These are phyloP conservation scores for Tetramitus jugosus DNA, from an alignment of 208 protist species.

Conservation along the genomic window DNA sequence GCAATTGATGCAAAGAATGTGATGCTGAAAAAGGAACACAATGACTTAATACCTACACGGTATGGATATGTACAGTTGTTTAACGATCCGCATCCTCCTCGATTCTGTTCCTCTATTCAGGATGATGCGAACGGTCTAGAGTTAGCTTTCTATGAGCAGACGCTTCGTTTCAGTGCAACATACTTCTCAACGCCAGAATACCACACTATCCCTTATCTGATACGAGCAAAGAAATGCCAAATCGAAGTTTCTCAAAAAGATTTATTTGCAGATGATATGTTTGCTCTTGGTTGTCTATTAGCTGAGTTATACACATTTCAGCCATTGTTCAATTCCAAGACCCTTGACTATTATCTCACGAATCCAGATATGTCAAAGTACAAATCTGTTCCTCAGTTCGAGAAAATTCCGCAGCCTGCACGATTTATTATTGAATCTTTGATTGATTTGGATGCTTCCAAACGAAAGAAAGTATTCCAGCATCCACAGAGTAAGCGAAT, in stretches of 20 bases:
- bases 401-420: background rate
- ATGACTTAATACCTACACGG: background rate
- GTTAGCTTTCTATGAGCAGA: constrained; percentile 13
- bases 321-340: background rate
- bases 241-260: background rate
- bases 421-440: constrained; percentile 1
- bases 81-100: background rate
- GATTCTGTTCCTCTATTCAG: too few species aligned
- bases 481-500: background rate
- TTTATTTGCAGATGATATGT: constrained; percentile 5
- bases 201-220: too few species aligned
- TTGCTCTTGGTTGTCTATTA: constrained; percentile 1
- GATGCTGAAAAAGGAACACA: background rate
- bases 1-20: constrained; percentile 88
- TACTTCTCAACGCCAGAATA: background rate
- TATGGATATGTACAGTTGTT: constrained; percentile 20
- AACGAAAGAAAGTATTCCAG: background rate
- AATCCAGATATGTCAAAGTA: background rate
- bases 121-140: too few species aligned
- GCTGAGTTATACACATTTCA: background rate
- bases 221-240: too few species aligned
- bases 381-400: background rate
- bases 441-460: background rate
- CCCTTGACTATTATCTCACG: background rate
- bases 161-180: background rate